Conservation (phyloP, 305 asterid species). For the Rubia balearica region DNA sequence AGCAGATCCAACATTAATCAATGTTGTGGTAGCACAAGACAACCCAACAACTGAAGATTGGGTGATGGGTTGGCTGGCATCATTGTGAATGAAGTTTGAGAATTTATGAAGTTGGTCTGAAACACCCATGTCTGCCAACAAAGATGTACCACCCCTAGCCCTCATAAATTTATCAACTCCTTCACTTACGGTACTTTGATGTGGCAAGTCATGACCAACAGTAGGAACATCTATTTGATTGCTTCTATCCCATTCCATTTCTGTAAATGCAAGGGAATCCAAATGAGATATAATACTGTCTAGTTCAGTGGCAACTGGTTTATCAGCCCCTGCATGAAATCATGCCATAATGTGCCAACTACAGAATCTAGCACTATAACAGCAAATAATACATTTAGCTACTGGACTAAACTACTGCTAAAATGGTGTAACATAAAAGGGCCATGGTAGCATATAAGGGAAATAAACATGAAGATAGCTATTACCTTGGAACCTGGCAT, state of each 20-base stretch:
- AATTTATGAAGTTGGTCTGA: conserved; percentile 54
- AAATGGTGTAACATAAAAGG: background rate
- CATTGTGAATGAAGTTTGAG: conserved; percentile 56
- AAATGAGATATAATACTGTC: conserved; percentile 60
- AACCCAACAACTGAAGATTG: conserved; percentile 69
- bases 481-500: conserved; percentile 54
- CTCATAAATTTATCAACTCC: conserved; percentile 43
- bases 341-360: conserved; percentile 29
- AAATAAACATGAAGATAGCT: conserved; percentile 16
- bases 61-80: conserved; percentile 58
- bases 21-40: conserved; percentile 67
- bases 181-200: conserved; percentile 37
- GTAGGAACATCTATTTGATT: conserved; percentile 47
- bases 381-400: background rate
- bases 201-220: conserved; percentile 45
- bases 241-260: conserved; percentile 54
- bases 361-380: conserved; percentile 13
- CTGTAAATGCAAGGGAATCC: conserved; percentile 83
- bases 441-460: conserved; percentile 5
- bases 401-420: background rate
- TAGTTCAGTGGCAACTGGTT: conserved; percentile 39
- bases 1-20: conserved; percentile 59
- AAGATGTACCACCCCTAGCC: conserved; percentile 36
- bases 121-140: conserved; percentile 31
- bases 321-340: conserved; percentile 51